Base-by-base conservation (phyloP, 345 rosid species). In the Eucalyptus sp. region DNA sequence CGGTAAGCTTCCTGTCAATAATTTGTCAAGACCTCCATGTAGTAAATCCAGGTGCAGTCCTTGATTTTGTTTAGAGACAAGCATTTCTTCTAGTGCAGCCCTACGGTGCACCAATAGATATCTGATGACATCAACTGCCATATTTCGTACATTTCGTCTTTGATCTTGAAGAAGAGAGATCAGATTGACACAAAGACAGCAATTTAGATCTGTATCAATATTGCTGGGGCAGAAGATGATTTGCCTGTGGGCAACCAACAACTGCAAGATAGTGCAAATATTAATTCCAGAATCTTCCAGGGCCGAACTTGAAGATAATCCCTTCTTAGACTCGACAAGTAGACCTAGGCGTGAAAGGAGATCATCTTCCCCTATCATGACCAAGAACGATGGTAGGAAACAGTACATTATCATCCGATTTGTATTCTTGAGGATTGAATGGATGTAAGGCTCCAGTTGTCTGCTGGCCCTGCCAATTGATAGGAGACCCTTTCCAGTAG, bases 221-320 rank as follows among this genome's bases (percentile, higher is more conserved):
- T 98, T 98, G 94, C 94, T 96, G 83, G 99, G 99, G 92, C 99
- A 97, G 95, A 98, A 96, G 88, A 98, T 93, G 89, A 98, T 96
- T 89, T 92, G 93, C 89, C 96, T 95, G 93, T 98, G 97, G 90
- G 99, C 99, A 90, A 96, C 96, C 90, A 98, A 92, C 91, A 97
- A 91, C 93, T 97, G 99, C 91, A 98, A 90, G 93, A 98, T 95
- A 24, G 99, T 93, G 92, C 93, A 92, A 90, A 97, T 93, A 91
- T 97, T 97, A 88, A 94, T 93, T 92, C 96, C 95, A 37, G 94
- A 91, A 90, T 97, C 99, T 89, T 96, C 99, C 89, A 68, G 92
- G 80, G 93, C 94, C 87, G 90, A 94, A 92, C 88, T 92, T 33
- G 92, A 89, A 86, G 92, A 86, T 88, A 91, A 89, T 92, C 91